Percentiles rank a stretch among this genome's conserved stretches.
These are phyloP conservation scores for Mimosa bimucronata DNA, from an alignment of 306 rosid genomes.

Conservation along the genomic window DNA sequence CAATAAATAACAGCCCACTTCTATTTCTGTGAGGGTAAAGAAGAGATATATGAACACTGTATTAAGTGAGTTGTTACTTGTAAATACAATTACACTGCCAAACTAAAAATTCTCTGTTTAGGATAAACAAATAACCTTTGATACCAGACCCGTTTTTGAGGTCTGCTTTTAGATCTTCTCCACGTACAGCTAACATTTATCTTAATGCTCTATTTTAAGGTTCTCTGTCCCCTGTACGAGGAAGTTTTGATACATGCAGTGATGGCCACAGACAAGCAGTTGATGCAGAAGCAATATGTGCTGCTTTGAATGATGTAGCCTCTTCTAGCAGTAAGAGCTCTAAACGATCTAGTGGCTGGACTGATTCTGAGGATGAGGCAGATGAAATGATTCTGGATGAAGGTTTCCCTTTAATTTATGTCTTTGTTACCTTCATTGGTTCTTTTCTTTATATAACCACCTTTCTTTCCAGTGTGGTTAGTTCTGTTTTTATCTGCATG, in stretches of 20 bases:
- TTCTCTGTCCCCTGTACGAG: slow-evolving; percentile 73
- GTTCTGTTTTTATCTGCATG: slow-evolving; percentile 30
- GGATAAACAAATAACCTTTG: not conserved
- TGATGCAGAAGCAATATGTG: slow-evolving; percentile 85
- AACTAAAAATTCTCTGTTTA: not conserved
- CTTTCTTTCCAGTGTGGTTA: not conserved
- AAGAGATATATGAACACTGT: slow-evolving; percentile 9
- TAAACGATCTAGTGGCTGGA: slow-evolving; percentile 72
- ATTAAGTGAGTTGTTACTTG: not conserved
- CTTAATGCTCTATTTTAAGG: slow-evolving; percentile 49
- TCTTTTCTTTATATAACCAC: not conserved
- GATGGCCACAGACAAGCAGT: slow-evolving; percentile 13
- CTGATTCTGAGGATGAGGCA: slow-evolving; percentile 90
- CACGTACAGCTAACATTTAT: slow-evolving; percentile 19
- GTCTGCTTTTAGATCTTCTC: slow-evolving; percentile 8
- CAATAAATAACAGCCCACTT: slow-evolving; percentile 21
- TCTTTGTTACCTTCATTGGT: not conserved
- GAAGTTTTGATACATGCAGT: slow-evolving; percentile 60
- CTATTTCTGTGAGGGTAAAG: not conserved
- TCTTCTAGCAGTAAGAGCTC: slow-evolving; percentile 65
- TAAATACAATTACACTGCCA: not conserved
- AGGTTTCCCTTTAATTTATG: slow-evolving; percentile 50
- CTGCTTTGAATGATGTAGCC: slow-evolving; percentile 80
- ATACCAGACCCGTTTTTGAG: slow-evolving; percentile 10
- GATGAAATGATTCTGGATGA: slow-evolving; percentile 86